A percentile compares a stretch with the other conserved stretches of the same genome.
These are phyloP conservation scores for Warburgia ugandensis DNA, from an alignment of 164 flowering plant species.

Conservation along the genomic window DNA sequence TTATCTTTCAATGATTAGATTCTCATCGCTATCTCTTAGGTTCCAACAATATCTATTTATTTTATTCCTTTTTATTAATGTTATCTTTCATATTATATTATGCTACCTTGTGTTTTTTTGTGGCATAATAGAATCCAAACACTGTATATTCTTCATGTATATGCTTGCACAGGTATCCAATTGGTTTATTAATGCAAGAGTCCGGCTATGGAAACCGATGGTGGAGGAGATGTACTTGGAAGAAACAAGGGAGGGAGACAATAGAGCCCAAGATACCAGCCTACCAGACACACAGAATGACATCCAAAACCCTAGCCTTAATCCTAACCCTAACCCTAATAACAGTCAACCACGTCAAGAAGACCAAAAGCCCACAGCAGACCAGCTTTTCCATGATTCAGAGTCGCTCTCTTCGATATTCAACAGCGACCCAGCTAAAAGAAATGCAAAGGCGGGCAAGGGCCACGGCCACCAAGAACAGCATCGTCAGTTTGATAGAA, in stretches of 20 bases:
- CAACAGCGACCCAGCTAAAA: conserved; percentile 38
- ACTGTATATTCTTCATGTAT: neutral
- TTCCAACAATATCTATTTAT: too few relatives aligned
- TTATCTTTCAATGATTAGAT: conserved; percentile 8
- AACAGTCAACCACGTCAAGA: conserved; percentile 4
- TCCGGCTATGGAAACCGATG: conserved; percentile 98
- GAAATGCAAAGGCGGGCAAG: conserved; percentile 8
- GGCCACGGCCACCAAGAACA: conserved; percentile 19
- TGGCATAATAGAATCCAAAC: too few relatives aligned
- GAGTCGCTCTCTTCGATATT: conserved; percentile 72
- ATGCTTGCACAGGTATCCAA: conserved; percentile 64
- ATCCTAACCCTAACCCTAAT: conserved; percentile 9
- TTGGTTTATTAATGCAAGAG: conserved; percentile 97
- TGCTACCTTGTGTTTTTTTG: too few relatives aligned
- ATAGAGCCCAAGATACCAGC: conserved; percentile 19
- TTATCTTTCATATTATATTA: too few relatives aligned
- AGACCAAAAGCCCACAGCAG: conserved; percentile 59
- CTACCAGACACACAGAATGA: conserved; percentile 9
- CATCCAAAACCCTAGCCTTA: conserved; percentile 4
- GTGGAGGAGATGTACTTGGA: conserved; percentile 95
- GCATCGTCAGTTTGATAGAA: conserved; percentile 24
- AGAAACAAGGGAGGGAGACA: conserved; percentile 67
- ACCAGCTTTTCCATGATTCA: conserved; percentile 55
- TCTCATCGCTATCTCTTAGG: neutral
- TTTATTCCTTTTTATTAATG: too few relatives aligned